Evolutionary conservation across 495 filamentous ascomycete genomes (phyloP).

Genomic region (Xylona heveae): DNA sequence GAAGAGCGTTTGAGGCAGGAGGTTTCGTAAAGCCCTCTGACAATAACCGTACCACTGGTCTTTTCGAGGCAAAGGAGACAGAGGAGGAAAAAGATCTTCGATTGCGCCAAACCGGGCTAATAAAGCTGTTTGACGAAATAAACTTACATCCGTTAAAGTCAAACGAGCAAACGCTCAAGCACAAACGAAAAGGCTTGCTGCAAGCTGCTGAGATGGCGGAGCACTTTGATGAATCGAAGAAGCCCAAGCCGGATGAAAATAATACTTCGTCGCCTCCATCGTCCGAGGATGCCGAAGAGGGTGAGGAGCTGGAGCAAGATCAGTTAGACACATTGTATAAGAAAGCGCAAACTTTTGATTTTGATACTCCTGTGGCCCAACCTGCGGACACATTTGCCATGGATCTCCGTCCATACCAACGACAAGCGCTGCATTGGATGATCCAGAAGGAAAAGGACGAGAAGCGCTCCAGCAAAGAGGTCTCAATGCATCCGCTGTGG

Average conservation of each 20-base stretch:
- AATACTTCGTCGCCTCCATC: constrained; percentile 23
- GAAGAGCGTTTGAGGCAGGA: constrained; percentile 43
- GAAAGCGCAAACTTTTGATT: constrained; percentile 94
- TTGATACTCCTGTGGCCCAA: constrained; percentile 67
- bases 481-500: constrained; percentile 93
- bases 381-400: constrained; percentile 65
- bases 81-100: constrained; percentile 66
- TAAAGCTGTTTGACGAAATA: constrained; percentile 77
- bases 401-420: constrained; percentile 80
- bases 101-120: constrained; percentile 68
- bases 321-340: constrained; percentile 86
- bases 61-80: constrained; percentile 72
- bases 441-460: constrained; percentile 74
- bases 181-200: constrained; percentile 62
- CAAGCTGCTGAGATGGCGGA: constrained; percentile 69
- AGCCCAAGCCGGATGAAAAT: constrained; percentile 22
- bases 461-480: constrained; percentile 33
- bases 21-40: constrained; percentile 31
- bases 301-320: constrained; percentile 80
- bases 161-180: constrained; percentile 56
- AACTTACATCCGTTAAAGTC: constrained; percentile 50
- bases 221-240: constrained; percentile 25
- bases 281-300: constrained; percentile 58
- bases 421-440: constrained; percentile 92
- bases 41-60: constrained; percentile 46